Conservation (phyloP, 768 basidiomycete genomes). For the Suillus luteus region DNA sequence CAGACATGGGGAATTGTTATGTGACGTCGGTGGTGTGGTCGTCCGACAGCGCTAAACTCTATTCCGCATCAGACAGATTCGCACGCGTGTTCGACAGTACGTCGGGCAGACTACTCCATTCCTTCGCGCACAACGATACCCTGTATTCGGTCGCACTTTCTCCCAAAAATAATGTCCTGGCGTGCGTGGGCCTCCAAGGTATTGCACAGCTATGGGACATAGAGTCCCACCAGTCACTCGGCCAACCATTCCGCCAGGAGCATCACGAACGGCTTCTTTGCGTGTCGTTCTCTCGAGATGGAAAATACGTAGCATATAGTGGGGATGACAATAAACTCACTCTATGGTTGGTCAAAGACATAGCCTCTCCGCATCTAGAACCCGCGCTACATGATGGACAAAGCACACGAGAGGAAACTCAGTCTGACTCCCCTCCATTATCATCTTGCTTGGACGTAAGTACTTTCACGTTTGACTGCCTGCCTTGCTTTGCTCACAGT, state of each 20-base stretch:
- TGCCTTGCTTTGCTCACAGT: neutral
- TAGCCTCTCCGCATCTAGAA: neutral
- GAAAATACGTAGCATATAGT: neutral
- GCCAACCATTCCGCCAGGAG: neutral
- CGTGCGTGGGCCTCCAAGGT: neutral
- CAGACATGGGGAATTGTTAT: neutral
- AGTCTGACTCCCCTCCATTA: neutral
- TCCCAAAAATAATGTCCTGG: neutral
- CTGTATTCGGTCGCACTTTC: neutral
- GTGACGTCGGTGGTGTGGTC: slow-evolving; percentile 1
- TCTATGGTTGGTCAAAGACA: neutral
- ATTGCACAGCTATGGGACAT: neutral
- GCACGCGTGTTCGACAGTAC: neutral
- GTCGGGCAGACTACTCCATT: neutral
- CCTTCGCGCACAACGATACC: neutral
- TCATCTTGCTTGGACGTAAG: neutral
- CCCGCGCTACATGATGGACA: neutral
- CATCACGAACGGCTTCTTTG: neutral
- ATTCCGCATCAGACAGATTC: neutral
- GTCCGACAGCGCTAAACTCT: neutral
- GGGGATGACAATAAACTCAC: neutral
- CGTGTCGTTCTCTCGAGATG: neutral
- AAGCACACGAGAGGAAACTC: neutral
- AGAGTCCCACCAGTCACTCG: neutral
- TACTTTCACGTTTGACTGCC: neutral